Conservation (phyloP, 2,329 filamentous ascomycete genomes). For the Sclerotinia trifoliorum region DNA sequence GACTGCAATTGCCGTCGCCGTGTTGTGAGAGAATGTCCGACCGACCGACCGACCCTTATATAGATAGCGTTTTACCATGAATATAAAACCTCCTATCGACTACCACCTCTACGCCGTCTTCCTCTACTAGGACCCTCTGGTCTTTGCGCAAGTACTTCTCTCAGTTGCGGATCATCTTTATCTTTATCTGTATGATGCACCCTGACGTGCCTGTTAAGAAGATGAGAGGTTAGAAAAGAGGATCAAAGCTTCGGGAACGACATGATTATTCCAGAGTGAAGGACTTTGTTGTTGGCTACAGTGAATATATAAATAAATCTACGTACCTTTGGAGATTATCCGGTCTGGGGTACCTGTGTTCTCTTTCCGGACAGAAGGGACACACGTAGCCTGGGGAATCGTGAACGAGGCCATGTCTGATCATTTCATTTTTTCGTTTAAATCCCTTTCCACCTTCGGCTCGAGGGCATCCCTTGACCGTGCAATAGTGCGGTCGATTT, state of each 20-base stretch:
- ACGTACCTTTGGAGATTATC: constrained; percentile 90
- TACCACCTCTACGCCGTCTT: constrained; percentile 58
- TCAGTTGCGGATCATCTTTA: constrained; percentile 77
- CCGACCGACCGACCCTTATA: background rate
- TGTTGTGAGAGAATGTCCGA: background rate
- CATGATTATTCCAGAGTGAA: too few species aligned
- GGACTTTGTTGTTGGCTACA: too few species aligned
- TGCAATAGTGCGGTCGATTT: constrained; percentile 63
- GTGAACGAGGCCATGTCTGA: constrained; percentile 80
- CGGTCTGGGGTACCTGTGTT: constrained; percentile 91
- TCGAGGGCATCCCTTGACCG: constrained; percentile 60
- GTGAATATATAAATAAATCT: background rate
- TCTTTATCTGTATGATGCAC: constrained; percentile 89
- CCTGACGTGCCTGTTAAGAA: constrained; percentile 70
- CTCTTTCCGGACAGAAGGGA: constrained; percentile 89
- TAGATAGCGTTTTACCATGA: background rate
- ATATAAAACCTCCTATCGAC: background rate
- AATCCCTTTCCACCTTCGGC: constrained; percentile 66
- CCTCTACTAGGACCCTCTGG: constrained; percentile 81
- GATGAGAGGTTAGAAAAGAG: background rate
- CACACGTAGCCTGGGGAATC: constrained; percentile 94
- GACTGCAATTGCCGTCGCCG: background rate
- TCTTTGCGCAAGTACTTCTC: constrained; percentile 82
- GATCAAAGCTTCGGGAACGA: background rate
- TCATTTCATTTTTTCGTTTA: constrained; percentile 73